Base-by-base conservation (phyloP, 208 protist species). In the Strigomonas culicis region DNA sequence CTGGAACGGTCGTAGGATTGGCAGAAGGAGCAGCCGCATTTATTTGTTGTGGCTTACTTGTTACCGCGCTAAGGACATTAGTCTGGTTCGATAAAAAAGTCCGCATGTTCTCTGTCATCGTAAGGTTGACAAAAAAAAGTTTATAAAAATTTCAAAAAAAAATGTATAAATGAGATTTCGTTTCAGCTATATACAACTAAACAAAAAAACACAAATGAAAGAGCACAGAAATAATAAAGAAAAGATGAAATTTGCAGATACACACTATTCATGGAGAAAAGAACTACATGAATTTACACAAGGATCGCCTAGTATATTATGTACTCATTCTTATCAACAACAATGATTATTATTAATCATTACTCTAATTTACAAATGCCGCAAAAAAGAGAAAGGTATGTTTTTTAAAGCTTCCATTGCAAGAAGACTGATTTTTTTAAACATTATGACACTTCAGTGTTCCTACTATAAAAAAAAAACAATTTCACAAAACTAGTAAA, bases 81-180 rank as follows among this genome's bases (percentile, higher is more conserved):
- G 75, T 76, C 46, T 80, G 63, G 47, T 80, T 75, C 2, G 75
- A 80, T 47, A 76, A 32, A 46, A 65, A 59, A 49, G 53, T 51
- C 21, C 62, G 41, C 17, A 34, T 49, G 36, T 60, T 66, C 22
- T 22, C 30, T 30, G 63, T 59, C 8, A 52, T 24, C 17, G 78
- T 51, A 63, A 78, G 68, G 2, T 34, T 0, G 55, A 58, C 4
- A 57, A 57, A 55, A 68, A 69, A 60, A 28, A 43, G 39, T 13
- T 32, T 32, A 59, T 44, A 47, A 61, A 47, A 61, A 41, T 22
- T 27, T 51, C 7, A 63, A 43, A 51, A 32, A 51, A 51, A 21
- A 63, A 53, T 55, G 22, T 41, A 62, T 46, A 46, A n/a, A 46
- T 46, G 15, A 13, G 31, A 30, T 41, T 25, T 10, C 36, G 39